Evolutionary conservation across 2,329 filamentous ascomycete species (phyloP), one percentile per base, ranked within the genome.

Genomic region (Thelonectria olida): DNA sequence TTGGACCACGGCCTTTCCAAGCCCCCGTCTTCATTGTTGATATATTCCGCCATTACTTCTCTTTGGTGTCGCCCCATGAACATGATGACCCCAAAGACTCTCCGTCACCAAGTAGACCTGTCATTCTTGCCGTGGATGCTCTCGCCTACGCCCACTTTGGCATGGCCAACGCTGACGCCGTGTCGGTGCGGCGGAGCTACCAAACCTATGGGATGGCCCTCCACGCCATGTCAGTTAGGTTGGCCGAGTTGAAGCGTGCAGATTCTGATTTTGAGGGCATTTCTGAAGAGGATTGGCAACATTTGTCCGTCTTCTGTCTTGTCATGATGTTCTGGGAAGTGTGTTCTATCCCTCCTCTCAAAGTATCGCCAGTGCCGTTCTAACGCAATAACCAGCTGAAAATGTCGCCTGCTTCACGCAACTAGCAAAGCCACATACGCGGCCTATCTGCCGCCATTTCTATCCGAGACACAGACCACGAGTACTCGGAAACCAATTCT

Each of bases 291-390:
- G 48, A 51, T 15, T 51, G 48, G 48, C 48, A 51, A 31, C 48
- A 51, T 20, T 7, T 51, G 31, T 31, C 48, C n/a, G 38, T 51
- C n/a, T 51, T 51, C 36, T 51, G 48, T 36, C 25, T 51, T 3
- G 48, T 51, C 4, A 51, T 51, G 48, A 34, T 34, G 6, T 41
- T 51, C 4, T 51, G 48, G 48, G 48, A 51, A 20, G 48, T 51
- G 39, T 15, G 34, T 36, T 50, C 6, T 38, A 7, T 23, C n/a
- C 10, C 15, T 4, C 3, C 9, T 39, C n/a, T n/a, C n/a, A n/a
- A n/a, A n/a, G n/a, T n/a, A n/a, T n/a, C n/a, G n/a, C n/a, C n/a
- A n/a, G n/a, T n/a, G n/a, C n/a, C n/a, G n/a, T n/a, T n/a, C n/a
- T n/a, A n/a, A n/a, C n/a, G n/a, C n/a, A n/a, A n/a, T n/a, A n/a